Conservation (phyloP, 768 basidiomycete genomes). For the Lactarius deliciosus region DNA sequence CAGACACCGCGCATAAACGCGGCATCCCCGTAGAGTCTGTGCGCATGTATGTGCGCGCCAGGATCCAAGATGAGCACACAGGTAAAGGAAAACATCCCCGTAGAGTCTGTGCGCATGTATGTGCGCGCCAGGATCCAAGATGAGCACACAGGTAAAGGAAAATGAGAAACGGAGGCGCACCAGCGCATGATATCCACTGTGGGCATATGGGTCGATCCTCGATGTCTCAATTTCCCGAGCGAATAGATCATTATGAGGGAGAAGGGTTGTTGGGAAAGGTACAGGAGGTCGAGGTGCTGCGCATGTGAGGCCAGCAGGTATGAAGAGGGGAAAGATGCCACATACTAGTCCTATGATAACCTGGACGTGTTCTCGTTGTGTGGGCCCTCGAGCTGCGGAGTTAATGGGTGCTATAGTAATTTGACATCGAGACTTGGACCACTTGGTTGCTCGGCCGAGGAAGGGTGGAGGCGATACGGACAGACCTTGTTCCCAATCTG, state of each 20-base stretch:
- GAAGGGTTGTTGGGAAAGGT: constrained; percentile 87
- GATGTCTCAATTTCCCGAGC: constrained; percentile 7
- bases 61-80: too few relatives aligned
- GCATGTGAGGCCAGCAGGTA: not conserved
- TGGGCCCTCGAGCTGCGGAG: constrained; percentile 85
- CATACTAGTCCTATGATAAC: constrained; percentile 84
- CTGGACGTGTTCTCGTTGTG: constrained; percentile 96
- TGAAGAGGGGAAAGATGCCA: constrained; percentile 42
- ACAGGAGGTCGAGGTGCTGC: constrained; percentile 69
- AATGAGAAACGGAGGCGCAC: constrained; percentile 12
- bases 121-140: not conserved
- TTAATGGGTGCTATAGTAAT: too few relatives aligned
- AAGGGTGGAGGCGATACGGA: not conserved
- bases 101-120: constrained; percentile 13
- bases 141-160: not conserved
- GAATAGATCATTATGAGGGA: constrained; percentile 60
- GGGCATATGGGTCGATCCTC: not conserved
- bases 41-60: not conserved
- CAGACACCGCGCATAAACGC: constrained; percentile 26
- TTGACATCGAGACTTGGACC: not conserved
- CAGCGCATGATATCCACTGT: constrained; percentile 28
- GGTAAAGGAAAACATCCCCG: too few relatives aligned
- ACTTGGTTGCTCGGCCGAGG: not conserved
- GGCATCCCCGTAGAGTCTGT: constrained; percentile 24
- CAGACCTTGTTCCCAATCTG: not conserved